Conservation (phyloP, 1,284 basidiomycete species). For the Marasmius sp. region DNA sequence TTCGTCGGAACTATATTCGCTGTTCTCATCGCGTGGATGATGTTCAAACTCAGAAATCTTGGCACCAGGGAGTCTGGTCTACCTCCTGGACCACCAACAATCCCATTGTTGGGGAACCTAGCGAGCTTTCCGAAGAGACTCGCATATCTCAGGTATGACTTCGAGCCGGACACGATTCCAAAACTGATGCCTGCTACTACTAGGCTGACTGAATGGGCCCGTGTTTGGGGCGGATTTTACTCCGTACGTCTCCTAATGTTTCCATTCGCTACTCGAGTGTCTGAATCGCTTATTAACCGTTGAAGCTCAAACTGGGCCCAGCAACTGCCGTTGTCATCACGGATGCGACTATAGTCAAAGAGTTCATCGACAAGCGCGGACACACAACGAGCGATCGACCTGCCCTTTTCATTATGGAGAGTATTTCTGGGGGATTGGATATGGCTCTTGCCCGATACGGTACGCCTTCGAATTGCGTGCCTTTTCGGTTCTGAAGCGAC, state of each 20-base stretch:
- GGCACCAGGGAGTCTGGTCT: conserved; percentile 7
- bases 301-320: conserved; percentile 13
- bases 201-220: conserved; percentile 16
- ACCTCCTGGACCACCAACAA: conserved; percentile 13
- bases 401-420: conserved; percentile 8
- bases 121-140: conserved; percentile 9
- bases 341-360: conserved; percentile 12
- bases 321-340: conserved; percentile 14
- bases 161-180: not conserved
- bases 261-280: not conserved
- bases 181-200: not conserved
- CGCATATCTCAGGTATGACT: conserved; percentile 9
- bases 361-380: conserved; percentile 16
- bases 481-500: not conserved
- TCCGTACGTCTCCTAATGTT: conserved; percentile 5
- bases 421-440: conserved; percentile 14
- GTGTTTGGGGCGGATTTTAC: conserved; percentile 15
- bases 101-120: conserved; percentile 13
- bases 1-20: not conserved
- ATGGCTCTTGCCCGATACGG: conserved; percentile 13
- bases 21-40: not conserved
- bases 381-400: conserved; percentile 12
- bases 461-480: not conserved
- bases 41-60: not conserved
- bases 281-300: no score